These are phyloP conservation scores for Xylariaceae sp. DNA, from an alignment of 2,329 filamentous ascomycete genomes.

Conservation along the genomic window DNA sequence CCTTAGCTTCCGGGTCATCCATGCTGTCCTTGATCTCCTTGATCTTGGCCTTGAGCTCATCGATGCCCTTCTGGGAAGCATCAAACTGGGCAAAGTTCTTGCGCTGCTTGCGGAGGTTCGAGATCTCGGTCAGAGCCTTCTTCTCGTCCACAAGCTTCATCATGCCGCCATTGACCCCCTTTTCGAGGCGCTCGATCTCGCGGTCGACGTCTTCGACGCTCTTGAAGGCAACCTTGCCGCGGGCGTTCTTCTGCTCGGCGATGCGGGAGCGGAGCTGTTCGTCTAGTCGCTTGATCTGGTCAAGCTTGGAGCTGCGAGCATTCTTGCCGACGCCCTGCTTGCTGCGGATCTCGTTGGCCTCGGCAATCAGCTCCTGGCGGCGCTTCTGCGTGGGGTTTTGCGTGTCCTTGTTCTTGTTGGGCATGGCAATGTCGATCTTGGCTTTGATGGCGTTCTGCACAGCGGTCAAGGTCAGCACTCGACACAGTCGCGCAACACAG, in stretches of 20 bases:
- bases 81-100: slow-evolving; percentile 88
- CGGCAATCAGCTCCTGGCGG: slow-evolving; percentile 74
- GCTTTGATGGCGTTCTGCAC: slow-evolving; percentile 73
- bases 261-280: slow-evolving; percentile 81
- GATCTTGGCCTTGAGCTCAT: slow-evolving; percentile 79
- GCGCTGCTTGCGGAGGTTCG: slow-evolving; percentile 74
- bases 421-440: slow-evolving; percentile 77
- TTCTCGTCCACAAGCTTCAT: slow-evolving; percentile 98
- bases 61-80: slow-evolving; percentile 79
- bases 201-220: slow-evolving; percentile 78
- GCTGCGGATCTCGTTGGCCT: slow-evolving; percentile 76
- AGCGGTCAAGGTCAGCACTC: neutral
- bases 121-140: slow-evolving; percentile 81
- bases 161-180: slow-evolving; percentile 77
- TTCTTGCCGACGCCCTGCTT: slow-evolving; percentile 86
- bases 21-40: slow-evolving; percentile 81
- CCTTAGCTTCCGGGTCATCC: slow-evolving; percentile 86
- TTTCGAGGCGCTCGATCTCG: slow-evolving; percentile 73
- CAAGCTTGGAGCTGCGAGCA: slow-evolving; percentile 67
- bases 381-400: slow-evolving; percentile 74
- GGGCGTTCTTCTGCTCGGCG: slow-evolving; percentile 77
- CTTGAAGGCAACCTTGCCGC: slow-evolving; percentile 77
- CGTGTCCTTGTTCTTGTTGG: slow-evolving; percentile 67
- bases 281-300: slow-evolving; percentile 89
- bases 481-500: too few species aligned